Evolutionary conservation across 805 yeast species (phyloP).

Genomic region (Kodamaea lidongshanica): DNA sequence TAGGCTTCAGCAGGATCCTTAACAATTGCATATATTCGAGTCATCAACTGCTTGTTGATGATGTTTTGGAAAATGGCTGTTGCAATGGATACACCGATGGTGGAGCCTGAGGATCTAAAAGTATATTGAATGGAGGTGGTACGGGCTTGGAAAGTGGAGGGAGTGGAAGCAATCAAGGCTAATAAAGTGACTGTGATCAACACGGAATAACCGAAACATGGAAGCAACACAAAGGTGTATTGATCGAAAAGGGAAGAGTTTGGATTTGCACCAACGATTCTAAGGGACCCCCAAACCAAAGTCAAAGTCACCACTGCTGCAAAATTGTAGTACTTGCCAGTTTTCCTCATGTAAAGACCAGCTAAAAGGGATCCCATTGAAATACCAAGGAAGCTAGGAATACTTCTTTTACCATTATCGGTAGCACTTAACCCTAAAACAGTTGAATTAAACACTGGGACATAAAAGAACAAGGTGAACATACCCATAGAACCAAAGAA

Average conservation of each 20-base stretch:
- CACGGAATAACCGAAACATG: constrained; percentile 63
- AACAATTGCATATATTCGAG: constrained; percentile 8
- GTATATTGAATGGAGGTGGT: constrained; percentile 89
- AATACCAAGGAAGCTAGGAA: constrained; percentile 66
- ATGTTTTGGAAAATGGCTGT: constrained; percentile 58
- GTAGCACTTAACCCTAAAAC: constrained; percentile 50
- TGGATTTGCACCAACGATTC: constrained; percentile 28
- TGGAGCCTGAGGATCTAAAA: constrained; percentile 81
- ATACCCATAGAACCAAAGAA: constrained; percentile 68
- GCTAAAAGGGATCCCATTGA: constrained; percentile 61
- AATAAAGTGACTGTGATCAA: constrained; percentile 65
- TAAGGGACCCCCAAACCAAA: constrained; percentile 42
- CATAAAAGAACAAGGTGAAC: constrained; percentile 57
- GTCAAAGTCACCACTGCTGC: constrained; percentile 37
- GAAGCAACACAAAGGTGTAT: constrained; percentile 40
- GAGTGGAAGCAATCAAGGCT: constrained; percentile 73
- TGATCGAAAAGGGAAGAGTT: constrained; percentile 32
- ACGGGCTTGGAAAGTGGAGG: constrained; percentile 65
- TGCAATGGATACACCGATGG: constrained; percentile 68
- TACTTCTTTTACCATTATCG: constrained; percentile 49
- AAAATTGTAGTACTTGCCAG: constrained; percentile 57
- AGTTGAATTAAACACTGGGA: constrained; percentile 61
- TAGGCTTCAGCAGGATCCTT: constrained; percentile 33
- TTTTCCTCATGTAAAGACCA: constrained; percentile 59
- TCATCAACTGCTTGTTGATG: constrained; percentile 24